phyloP scores from a whole-genome alignment of 1,284 basidiomycete species.

The Moesziomyces globuligerus region DNA sequence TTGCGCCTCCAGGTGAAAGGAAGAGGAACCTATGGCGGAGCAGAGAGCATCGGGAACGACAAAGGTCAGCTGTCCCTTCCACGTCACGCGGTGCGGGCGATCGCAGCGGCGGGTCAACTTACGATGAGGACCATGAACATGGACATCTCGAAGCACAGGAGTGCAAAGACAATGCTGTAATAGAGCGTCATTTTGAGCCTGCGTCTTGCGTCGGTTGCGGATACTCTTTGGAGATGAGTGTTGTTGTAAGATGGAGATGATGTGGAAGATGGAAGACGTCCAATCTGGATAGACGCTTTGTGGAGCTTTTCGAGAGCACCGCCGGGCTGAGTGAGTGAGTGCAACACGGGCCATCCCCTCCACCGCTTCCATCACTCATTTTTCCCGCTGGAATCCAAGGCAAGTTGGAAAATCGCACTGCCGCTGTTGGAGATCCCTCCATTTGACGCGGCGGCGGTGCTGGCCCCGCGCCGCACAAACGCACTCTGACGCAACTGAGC shows the following conservation, averaged over 20 bases:
- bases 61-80: background rate
- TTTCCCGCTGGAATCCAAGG: too few species aligned
- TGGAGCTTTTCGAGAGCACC: background rate
- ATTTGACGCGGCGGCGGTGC: too few species aligned
- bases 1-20: conserved; percentile 78
- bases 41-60: background rate
- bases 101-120: conserved; percentile 1
- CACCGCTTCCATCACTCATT: too few species aligned
- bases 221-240: background rate
- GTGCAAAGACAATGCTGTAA: conserved; percentile 65
- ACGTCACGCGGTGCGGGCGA: background rate
- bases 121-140: conserved; percentile 65
- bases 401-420: too few species aligned
- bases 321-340: background rate
- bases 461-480: too few species aligned
- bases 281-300: background rate
- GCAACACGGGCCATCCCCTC: background rate
- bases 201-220: background rate
- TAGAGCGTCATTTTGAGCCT: conserved; percentile 61
- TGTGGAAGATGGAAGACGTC: background rate
- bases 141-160: conserved; percentile 65
- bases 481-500: too few species aligned
- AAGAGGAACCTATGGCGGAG: conserved; percentile 71
- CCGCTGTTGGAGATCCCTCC: too few species aligned
- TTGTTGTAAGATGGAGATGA: background rate